Percentiles rank a stretch among this genome's conserved stretches.
These are phyloP conservation scores for Thelephora aurantiotincta DNA, from an alignment of 768 basidiomycete species.

Conservation along the genomic window DNA sequence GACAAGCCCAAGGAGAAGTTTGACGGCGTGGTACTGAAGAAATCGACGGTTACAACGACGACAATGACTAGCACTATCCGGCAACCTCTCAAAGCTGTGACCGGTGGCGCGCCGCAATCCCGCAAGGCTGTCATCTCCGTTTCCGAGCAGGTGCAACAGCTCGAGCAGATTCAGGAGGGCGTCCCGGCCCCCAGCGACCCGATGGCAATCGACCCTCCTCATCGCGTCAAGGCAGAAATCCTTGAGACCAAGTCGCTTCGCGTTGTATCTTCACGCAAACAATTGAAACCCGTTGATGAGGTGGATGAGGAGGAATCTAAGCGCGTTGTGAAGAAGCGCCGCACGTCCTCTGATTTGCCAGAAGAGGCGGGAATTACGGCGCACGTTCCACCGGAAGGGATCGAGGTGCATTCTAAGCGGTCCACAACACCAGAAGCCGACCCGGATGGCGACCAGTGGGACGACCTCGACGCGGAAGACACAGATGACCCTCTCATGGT, in stretches of 20 bases:
- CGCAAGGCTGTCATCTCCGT: conserved; percentile 2
- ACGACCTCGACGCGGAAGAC: conserved; percentile 86
- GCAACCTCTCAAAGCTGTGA: conserved; percentile 41
- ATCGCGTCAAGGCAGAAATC: conserved; percentile 10
- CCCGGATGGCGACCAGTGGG: conserved; percentile 59
- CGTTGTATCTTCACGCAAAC: conserved; percentile 2
- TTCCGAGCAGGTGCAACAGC: conserved; percentile 10
- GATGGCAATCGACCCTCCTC: conserved; percentile 25
- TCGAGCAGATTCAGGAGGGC: conserved; percentile 21
- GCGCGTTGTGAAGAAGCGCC: conserved; percentile 59
- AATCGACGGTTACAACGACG: conserved; percentile 33
- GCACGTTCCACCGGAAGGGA: conserved; percentile 27
- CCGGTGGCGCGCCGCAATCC: conserved; percentile 11
- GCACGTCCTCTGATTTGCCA: conserved; percentile 54
- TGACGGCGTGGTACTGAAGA: conserved; percentile 46
- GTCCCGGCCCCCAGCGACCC: conserved; percentile 30
- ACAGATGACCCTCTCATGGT: conserved; percentile 94
- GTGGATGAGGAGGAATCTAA: conserved; percentile 43
- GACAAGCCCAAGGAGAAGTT: conserved; percentile 31
- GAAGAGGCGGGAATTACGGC: conserved; percentile 27
- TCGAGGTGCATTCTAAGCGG: conserved; percentile 13
- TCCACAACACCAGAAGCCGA: conserved; percentile 43
- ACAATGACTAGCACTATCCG: conserved; percentile 19
- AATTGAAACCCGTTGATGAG: conserved; percentile 8
- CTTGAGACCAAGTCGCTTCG: not conserved